These are phyloP conservation scores for Leucosporidium yakuticum DNA, from an alignment of 768 basidiomycete genomes.

Conservation along the genomic window DNA sequence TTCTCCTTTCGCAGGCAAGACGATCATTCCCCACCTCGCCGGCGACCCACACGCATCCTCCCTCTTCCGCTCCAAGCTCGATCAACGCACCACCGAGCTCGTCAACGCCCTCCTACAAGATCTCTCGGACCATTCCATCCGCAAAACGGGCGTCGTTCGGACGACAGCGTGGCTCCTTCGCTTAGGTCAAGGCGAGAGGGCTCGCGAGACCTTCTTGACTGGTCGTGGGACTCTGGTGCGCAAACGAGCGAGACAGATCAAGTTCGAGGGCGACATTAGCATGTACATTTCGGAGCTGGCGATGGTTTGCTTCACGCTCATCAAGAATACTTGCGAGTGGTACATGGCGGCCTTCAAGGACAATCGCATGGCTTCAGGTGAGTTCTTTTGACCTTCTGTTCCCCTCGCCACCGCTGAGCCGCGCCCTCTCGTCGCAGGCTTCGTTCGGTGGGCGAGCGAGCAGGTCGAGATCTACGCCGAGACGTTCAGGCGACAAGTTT, in stretches of 20 bases:
- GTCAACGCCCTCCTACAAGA: constrained; percentile 45
- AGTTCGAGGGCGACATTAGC: constrained; percentile 79
- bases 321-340: constrained; percentile 98
- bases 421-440: constrained; percentile 52
- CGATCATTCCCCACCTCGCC: constrained; percentile 32
- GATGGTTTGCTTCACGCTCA: constrained; percentile 82
- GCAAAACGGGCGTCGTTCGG: constrained; percentile 65
- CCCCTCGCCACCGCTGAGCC: background rate
- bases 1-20: constrained; percentile 50
- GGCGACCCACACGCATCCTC: constrained; percentile 24
- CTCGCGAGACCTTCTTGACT: constrained; percentile 72
- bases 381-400: constrained; percentile 38
- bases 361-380: constrained; percentile 86
- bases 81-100: constrained; percentile 32
- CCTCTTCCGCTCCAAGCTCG: constrained; percentile 37
- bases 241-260: constrained; percentile 73
- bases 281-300: constrained; percentile 82
- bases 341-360: constrained; percentile 92
- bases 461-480: constrained; percentile 76
- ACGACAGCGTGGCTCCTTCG: constrained; percentile 68
- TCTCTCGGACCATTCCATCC: constrained; percentile 59
- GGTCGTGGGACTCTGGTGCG: constrained; percentile 70
- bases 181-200: constrained; percentile 68
- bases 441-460: constrained; percentile 87
- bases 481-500: constrained; percentile 86